Evolutionary conservation across 495 filamentous ascomycete genomes (phyloP).

Genomic region (Letharia lupina): DNA sequence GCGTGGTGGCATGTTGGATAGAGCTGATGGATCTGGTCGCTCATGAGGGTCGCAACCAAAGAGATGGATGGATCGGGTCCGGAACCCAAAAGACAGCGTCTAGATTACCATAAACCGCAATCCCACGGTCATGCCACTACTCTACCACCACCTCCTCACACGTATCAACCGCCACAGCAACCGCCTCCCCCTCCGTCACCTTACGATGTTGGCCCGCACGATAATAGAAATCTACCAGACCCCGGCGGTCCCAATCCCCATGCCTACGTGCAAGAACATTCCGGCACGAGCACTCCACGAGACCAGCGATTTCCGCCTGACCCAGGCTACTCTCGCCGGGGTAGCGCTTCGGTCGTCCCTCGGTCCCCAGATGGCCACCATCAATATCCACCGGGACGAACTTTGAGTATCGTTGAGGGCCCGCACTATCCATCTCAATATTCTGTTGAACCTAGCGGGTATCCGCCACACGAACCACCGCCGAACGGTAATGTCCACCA

Average conservation of each 20-base stretch:
- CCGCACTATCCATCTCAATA: conserved; percentile 25
- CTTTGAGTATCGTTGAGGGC: conserved; percentile 23
- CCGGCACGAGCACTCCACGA: conserved; percentile 27
- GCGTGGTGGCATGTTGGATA: conserved; percentile 9
- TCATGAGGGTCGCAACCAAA: conserved; percentile 13
- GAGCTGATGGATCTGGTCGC: conserved; percentile 23
- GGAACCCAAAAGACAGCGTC: conserved; percentile 25
- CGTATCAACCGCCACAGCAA: conserved; percentile 19
- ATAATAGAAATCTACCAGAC: conserved; percentile 23
- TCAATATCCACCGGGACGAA: conserved; percentile 18
- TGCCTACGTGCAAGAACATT: conserved; percentile 25
- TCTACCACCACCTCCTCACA: conserved; percentile 20
- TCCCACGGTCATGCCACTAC: conserved; percentile 17
- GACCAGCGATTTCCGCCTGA: conserved; percentile 24
- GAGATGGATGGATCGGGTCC: conserved; percentile 26
- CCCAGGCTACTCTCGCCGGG: conserved; percentile 22
- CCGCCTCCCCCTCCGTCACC: conserved; percentile 23
- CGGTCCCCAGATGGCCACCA: conserved; percentile 25
- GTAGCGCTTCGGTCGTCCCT: conserved; percentile 23
- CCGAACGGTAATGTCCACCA: conserved; percentile 24
- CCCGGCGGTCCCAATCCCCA: conserved; percentile 23
- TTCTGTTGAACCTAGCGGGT: conserved; percentile 19
- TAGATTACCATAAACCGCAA: conserved; percentile 22
- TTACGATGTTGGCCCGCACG: conserved; percentile 22
- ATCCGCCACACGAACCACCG: conserved; percentile 21